These are phyloP conservation scores for Fusarium neocosmosporiellum DNA, from an alignment of 2,329 filamentous ascomycete species.

Conservation along the genomic window DNA sequence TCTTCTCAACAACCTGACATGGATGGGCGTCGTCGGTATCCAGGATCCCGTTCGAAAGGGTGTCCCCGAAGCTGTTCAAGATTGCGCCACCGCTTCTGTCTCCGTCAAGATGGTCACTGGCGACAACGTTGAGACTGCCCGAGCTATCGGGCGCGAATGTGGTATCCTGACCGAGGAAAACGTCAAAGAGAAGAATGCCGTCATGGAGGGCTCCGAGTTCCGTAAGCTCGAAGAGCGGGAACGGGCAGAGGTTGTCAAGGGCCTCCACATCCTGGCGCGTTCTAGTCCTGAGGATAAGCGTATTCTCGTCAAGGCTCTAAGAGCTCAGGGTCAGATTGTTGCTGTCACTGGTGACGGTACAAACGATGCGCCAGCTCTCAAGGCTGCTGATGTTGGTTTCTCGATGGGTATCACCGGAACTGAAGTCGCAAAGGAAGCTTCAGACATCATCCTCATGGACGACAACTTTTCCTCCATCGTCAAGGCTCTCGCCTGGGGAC, in stretches of 20 bases:
- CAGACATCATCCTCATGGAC: conserved; percentile 73
- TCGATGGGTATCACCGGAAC: conserved; percentile 76
- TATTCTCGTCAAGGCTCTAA: conserved; percentile 71
- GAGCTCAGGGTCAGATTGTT: conserved; percentile 73
- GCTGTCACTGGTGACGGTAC: conserved; percentile 75
- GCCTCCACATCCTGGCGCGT: conserved; percentile 74
- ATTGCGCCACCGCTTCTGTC: conserved; percentile 73
- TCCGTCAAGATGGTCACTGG: conserved; percentile 73
- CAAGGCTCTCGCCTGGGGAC: conserved; percentile 74
- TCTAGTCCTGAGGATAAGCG: conserved; percentile 78
- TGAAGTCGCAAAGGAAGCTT: conserved; percentile 73
- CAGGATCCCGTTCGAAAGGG: conserved; percentile 74
- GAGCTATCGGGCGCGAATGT: conserved; percentile 56
- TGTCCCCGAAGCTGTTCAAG: conserved; percentile 70
- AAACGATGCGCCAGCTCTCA: conserved; percentile 74
- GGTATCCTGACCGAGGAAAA: conserved; percentile 69
- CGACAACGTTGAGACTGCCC: conserved; percentile 58
- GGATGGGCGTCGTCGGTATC: conserved; percentile 68
- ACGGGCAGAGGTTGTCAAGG: conserved; percentile 64
- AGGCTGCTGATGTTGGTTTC: conserved; percentile 74
- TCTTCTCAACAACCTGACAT: conserved; percentile 56
- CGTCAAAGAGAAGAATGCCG: conserved; percentile 52
- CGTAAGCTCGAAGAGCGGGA: conserved; percentile 63
- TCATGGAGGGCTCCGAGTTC: conserved; percentile 68
- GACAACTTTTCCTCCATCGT: conserved; percentile 75